A percentile compares a stretch with the other conserved stretches of the same genome.
These are phyloP conservation scores for Papiliotrema laurentii DNA, from an alignment of 1,284 basidiomycete species.

Conservation along the genomic window DNA sequence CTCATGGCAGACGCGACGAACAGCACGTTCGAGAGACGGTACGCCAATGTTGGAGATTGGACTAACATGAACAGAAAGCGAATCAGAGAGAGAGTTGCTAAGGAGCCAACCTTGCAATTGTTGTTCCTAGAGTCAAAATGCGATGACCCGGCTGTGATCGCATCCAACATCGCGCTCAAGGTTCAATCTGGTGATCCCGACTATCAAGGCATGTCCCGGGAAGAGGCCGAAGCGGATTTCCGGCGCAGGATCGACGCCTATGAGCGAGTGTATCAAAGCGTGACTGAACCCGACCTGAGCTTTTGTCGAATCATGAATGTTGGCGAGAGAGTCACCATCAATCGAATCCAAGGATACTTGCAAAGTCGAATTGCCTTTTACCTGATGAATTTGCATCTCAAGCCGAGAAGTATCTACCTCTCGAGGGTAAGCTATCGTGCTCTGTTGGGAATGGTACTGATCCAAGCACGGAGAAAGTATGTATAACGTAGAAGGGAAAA, in stretches of 20 bases:
- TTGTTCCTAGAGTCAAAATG: constrained; percentile 95
- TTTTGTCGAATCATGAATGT: constrained; percentile 87
- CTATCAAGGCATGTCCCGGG: constrained; percentile 82
- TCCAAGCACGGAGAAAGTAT: constrained; percentile 94
- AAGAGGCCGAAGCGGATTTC: constrained; percentile 86
- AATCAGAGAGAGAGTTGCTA: constrained; percentile 74
- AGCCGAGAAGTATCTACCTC: constrained; percentile 93
- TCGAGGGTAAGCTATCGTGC: constrained; percentile 67
- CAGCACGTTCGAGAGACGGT: constrained; percentile 73
- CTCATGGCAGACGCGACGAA: constrained; percentile 94
- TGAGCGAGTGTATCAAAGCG: constrained; percentile 92
- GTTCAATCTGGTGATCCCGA: constrained; percentile 95
- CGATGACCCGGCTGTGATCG: constrained; percentile 89
- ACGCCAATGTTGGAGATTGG: constrained; percentile 3
- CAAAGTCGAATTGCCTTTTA: constrained; percentile 97
- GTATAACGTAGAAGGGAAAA: constrained; percentile 94
- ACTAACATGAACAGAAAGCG: constrained; percentile 56
- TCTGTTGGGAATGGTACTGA: constrained; percentile 1
- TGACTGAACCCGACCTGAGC: constrained; percentile 78
- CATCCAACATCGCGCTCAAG: constrained; percentile 92
- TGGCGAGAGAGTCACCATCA: constrained; percentile 76
- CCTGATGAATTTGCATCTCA: constrained; percentile 96
- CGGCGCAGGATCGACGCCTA: constrained; percentile 86
- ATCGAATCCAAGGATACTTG: constrained; percentile 83
- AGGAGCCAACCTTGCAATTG: constrained; percentile 82